A percentile compares a stretch with the other conserved stretches of the same genome.
Evolutionary conservation across 2,329 filamentous ascomycete genomes (phyloP).

Genomic region (Chaetomiaceae sp.): DNA sequence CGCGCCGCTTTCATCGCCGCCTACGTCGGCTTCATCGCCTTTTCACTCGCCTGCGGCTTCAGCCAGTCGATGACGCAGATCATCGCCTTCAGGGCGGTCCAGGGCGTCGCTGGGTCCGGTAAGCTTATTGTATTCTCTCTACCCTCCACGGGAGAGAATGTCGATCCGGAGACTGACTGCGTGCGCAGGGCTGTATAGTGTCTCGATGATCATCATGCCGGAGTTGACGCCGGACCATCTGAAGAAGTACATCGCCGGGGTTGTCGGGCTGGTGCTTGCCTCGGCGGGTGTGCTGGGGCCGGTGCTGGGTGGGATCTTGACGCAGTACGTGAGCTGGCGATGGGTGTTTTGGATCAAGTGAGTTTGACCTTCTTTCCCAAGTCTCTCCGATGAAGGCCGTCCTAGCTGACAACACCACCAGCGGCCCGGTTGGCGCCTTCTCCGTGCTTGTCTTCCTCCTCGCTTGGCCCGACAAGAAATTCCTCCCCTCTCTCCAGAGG

Average conservation of each 20-base stretch:
- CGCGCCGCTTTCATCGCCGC: constrained; percentile 44
- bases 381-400: no score
- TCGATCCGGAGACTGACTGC: not conserved
- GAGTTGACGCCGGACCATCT: constrained; percentile 41
- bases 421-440: constrained; percentile 44
- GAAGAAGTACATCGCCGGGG: constrained; percentile 38
- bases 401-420: constrained; percentile 21
- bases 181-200: constrained; percentile 42
- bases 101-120: constrained; percentile 49
- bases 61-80: constrained; percentile 39
- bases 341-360: constrained; percentile 58
- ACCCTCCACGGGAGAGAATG: not conserved
- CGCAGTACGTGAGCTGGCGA: constrained; percentile 44
- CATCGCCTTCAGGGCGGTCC: constrained; percentile 43
- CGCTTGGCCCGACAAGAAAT: constrained; percentile 43
- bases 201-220: constrained; percentile 50
- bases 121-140: constrained; percentile 13
- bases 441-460: constrained; percentile 43
- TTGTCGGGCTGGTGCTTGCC: constrained; percentile 45
- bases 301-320: constrained; percentile 45
- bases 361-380: constrained; percentile 16
- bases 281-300: constrained; percentile 46
- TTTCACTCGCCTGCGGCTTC: constrained; percentile 51
- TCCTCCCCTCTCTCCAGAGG: constrained; percentile 34
- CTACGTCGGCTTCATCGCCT: constrained; percentile 48